Percentiles rank a stretch among this genome's conserved stretches.
Evolutionary conservation across 225 moss, liverwort and hornwort species (phyloP).

Genomic region (Pseudisothecium myosuroides): DNA sequence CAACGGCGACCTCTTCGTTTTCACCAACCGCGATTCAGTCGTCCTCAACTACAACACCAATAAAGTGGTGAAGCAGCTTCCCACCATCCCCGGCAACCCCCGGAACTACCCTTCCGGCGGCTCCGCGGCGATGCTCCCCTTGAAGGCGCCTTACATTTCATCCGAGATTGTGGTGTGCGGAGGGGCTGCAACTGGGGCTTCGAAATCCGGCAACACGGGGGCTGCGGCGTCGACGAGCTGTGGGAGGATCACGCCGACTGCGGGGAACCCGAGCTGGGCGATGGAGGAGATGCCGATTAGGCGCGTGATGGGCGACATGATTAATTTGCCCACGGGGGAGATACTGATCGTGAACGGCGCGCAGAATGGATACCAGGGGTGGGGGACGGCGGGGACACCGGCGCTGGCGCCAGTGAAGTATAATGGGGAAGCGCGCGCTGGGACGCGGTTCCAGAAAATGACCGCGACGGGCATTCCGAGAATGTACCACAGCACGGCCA

Average conservation of each 20-base stretch:
- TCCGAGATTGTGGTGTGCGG: background rate
- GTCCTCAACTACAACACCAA: background rate
- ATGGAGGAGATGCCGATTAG: conserved; percentile 5
- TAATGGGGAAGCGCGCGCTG: background rate
- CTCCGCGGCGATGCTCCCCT: background rate
- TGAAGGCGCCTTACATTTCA: background rate
- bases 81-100: background rate
- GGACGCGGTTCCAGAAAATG: background rate
- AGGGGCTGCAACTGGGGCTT: background rate
- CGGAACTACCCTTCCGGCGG: conserved; percentile 4
- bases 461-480: background rate
- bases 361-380: conserved; percentile 48
- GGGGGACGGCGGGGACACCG: conserved; percentile 5
- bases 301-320: conserved; percentile 5
- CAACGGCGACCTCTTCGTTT: background rate
- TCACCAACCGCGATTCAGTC: background rate
- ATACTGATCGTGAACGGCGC: conserved; percentile 5
- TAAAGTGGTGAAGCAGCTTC: background rate
- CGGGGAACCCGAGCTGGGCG: background rate
- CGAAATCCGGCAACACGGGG: background rate
- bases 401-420: conserved; percentile 41
- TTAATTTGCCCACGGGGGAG: background rate
- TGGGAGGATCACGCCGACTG: background rate
- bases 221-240: background rate
- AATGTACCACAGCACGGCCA: conserved; percentile 27